Percentiles rank a stretch among this genome's conserved stretches.
phyloP scores from a whole-genome alignment of 768 basidiomycete genomes.

The Saitozyma podzolica region DNA sequence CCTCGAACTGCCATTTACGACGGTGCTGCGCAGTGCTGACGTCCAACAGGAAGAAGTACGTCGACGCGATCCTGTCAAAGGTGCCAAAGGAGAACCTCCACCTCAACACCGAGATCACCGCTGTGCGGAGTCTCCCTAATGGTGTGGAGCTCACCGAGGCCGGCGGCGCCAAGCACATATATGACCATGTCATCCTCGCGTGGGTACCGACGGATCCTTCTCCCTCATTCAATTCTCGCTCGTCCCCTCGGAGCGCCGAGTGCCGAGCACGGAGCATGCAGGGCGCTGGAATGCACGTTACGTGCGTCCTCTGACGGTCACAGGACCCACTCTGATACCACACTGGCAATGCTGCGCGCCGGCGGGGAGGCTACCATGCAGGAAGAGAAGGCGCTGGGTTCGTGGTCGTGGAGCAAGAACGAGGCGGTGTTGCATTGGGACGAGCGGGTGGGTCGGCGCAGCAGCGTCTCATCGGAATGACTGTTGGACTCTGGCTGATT shows the following conservation, averaged over 20 bases:
- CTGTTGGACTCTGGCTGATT: constrained; percentile 54
- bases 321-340: constrained; percentile 64
- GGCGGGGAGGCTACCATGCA: constrained; percentile 60
- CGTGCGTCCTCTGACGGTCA: not conserved
- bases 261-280: not conserved
- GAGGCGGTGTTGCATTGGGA: constrained; percentile 70
- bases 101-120: constrained; percentile 61
- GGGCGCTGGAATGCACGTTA: not conserved
- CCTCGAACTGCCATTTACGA: not conserved
- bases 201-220: constrained; percentile 46
- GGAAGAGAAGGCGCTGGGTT: constrained; percentile 62
- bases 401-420: constrained; percentile 69
- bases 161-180: constrained; percentile 57
- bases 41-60: constrained; percentile 62
- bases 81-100: constrained; percentile 62
- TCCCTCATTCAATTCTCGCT: not conserved
- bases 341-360: constrained; percentile 55
- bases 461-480: constrained; percentile 68
- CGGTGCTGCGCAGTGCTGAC: not conserved
- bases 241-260: too few relatives aligned
- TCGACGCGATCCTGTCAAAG: constrained; percentile 62
- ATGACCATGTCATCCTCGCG: constrained; percentile 72
- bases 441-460: constrained; percentile 58
- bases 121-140: constrained; percentile 50
- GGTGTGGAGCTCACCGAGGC: constrained; percentile 58